Conservation (phyloP, 225 moss, liverwort and hornwort species). For the Bryoerythrophyllum caledonicum region DNA sequence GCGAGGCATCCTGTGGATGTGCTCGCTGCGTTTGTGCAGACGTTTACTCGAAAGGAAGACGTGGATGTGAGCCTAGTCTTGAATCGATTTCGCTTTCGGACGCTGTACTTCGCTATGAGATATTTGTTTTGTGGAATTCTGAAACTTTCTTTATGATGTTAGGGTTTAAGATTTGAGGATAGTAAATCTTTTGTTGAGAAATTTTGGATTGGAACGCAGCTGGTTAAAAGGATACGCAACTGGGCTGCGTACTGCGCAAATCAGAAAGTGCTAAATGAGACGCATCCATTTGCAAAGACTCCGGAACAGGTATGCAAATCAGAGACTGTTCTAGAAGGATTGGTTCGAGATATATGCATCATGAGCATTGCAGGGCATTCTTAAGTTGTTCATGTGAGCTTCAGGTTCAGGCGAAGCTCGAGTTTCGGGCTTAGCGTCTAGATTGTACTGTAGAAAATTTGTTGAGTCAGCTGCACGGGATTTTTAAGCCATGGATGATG, state of each 20-base stretch:
- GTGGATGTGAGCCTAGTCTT: slow-evolving; percentile 40
- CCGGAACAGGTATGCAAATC: slow-evolving; percentile 54
- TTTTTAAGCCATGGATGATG: not conserved
- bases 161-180: not conserved
- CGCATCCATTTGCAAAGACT: slow-evolving; percentile 46
- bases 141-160: not conserved
- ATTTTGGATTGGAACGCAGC: slow-evolving; percentile 30
- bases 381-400: not conserved
- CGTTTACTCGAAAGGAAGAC: slow-evolving; percentile 45
- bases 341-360: not conserved
- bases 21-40: slow-evolving; percentile 53
- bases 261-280: slow-evolving; percentile 39
- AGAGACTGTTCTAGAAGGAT: not conserved
- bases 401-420: not conserved
- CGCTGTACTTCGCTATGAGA: not conserved
- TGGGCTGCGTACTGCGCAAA: slow-evolving; percentile 33
- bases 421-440: not conserved
- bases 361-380: not conserved
- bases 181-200: not conserved
- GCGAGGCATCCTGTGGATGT: slow-evolving; percentile 48
- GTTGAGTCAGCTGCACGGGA: not conserved
- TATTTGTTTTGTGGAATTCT: not conserved
- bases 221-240: slow-evolving; percentile 44
- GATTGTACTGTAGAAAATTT: not conserved
- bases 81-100: not conserved